Evolutionary conservation across 2,329 filamentous ascomycete species (phyloP).

Genomic region (Monosporascus sp.): DNA sequence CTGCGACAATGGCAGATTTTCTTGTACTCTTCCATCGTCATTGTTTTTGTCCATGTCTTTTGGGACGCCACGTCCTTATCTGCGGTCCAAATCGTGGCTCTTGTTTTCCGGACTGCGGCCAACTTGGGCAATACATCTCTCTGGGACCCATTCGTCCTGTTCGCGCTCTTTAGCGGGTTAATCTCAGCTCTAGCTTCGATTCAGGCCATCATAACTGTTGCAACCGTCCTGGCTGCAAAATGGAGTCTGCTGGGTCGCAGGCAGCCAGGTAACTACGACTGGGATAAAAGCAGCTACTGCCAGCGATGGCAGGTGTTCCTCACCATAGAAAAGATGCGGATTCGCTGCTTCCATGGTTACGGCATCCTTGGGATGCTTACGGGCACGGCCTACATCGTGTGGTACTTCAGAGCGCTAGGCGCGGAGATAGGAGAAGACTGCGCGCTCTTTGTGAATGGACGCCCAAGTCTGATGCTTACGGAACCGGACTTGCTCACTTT

Average conservation of each 20-base stretch:
- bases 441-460: slow-evolving; percentile 48
- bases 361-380: slow-evolving; percentile 49
- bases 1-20: slow-evolving; percentile 42
- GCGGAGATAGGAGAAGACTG: slow-evolving; percentile 50
- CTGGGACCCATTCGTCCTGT: slow-evolving; percentile 33
- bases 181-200: slow-evolving; percentile 38
- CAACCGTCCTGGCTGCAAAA: slow-evolving; percentile 41
- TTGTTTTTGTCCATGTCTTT: slow-evolving; percentile 41
- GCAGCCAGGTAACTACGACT: slow-evolving; percentile 48
- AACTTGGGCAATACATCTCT: slow-evolving; percentile 17
- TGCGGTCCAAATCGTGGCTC: slow-evolving; percentile 38
- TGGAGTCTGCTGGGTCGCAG: slow-evolving; percentile 48
- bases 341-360: slow-evolving; percentile 43
- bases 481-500: slow-evolving; percentile 52
- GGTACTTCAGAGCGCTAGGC: slow-evolving; percentile 50
- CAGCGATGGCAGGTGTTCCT: slow-evolving; percentile 54
- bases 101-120: neutral
- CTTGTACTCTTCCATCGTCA: slow-evolving; percentile 42
- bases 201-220: slow-evolving; percentile 38
- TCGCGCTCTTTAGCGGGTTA: slow-evolving; percentile 32
- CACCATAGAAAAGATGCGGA: slow-evolving; percentile 44
- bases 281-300: slow-evolving; percentile 52
- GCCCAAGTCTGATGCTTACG: slow-evolving; percentile 48
- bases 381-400: slow-evolving; percentile 45
- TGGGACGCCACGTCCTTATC: slow-evolving; percentile 47